phyloP scores from a whole-genome alignment of 75 land plant species.

The Cunninghamia lanceolata region DNA sequence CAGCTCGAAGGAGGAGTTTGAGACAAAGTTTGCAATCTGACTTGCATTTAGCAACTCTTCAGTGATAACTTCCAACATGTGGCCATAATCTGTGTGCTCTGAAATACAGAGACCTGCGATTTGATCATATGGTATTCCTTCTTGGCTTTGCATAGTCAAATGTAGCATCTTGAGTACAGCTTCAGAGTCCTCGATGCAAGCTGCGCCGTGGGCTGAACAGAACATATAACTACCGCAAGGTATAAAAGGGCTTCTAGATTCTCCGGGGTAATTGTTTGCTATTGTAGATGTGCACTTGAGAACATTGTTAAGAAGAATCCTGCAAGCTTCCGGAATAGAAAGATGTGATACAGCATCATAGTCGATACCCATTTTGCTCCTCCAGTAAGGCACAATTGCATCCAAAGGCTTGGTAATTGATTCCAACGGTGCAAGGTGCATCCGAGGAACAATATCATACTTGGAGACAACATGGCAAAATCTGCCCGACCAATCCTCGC shows the following conservation, averaged over 20 bases:
- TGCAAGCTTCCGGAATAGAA: not conserved
- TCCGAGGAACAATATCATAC: conserved; percentile 55
- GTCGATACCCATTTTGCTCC: not conserved
- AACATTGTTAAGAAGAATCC: not conserved
- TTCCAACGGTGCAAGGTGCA: conserved; percentile 43
- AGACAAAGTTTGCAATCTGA: not conserved
- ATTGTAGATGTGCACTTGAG: not conserved
- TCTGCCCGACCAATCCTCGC: conserved; percentile 46
- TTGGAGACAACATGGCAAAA: conserved; percentile 45
- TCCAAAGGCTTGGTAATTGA: conserved; percentile 23
- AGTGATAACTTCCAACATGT: not conserved
- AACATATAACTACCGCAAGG: conserved; percentile 56
- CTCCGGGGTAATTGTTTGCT: not conserved
- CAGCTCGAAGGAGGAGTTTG: not conserved
- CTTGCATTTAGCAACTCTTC: not conserved
- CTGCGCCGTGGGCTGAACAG: conserved; percentile 23
- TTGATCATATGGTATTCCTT: not conserved
- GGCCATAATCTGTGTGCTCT: not conserved
- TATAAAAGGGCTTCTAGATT: conserved; percentile 40
- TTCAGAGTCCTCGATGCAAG: conserved; percentile 31
- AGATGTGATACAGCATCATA: not conserved
- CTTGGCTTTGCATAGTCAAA: not conserved
- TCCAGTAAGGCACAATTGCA: conserved; percentile 22
- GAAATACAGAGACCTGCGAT: not conserved
- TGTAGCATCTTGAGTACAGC: conserved; percentile 49